Percentiles rank a stretch among this genome's conserved stretches.
Evolutionary conservation across 768 basidiomycete species (phyloP).

Genomic region (Cubamyces lactineus): DNA sequence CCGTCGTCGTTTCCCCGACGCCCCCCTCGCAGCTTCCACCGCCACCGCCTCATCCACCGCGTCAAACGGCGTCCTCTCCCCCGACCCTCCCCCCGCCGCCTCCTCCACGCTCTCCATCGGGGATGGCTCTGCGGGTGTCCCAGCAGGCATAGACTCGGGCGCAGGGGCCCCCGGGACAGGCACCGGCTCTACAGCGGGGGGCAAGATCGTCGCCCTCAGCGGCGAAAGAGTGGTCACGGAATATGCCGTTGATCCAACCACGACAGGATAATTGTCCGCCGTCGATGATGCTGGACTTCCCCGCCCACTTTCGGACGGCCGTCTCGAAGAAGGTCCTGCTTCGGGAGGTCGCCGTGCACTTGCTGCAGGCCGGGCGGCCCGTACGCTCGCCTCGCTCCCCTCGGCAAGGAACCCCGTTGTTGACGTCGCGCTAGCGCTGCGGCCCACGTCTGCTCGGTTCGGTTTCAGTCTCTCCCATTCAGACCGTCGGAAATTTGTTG

Average conservation of each 20-base stretch:
- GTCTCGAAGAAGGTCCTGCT: slow-evolving; percentile 14
- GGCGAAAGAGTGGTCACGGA: slow-evolving; percentile 20
- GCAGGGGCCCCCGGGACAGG: not conserved
- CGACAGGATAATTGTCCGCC: slow-evolving; percentile 16
- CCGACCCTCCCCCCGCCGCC: not conserved
- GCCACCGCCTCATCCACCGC: slow-evolving; percentile 19
- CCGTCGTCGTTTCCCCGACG: slow-evolving; percentile 6
- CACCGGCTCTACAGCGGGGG: slow-evolving; percentile 6
- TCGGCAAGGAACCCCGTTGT: not conserved
- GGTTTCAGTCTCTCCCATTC: not conserved
- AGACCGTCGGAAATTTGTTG: not conserved
- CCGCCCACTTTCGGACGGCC: slow-evolving; percentile 6
- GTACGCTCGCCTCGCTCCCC: slow-evolving; percentile 5
- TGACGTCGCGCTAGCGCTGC: slow-evolving; percentile 12
- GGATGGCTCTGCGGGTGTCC: not conserved
- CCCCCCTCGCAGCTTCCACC: not conserved
- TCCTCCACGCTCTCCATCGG: not conserved
- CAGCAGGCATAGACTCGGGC: not conserved
- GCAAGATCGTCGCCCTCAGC: slow-evolving; percentile 20
- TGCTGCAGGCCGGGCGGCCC: slow-evolving; percentile 1
- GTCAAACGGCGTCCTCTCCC: not conserved
- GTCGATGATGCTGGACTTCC: slow-evolving; percentile 12
- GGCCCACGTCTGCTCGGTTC: slow-evolving; percentile 7
- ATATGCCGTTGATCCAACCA: slow-evolving; percentile 23
- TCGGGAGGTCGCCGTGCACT: slow-evolving; percentile 2